Base-by-base conservation (phyloP, 306 rosid species). In the Urtica urens region DNA sequence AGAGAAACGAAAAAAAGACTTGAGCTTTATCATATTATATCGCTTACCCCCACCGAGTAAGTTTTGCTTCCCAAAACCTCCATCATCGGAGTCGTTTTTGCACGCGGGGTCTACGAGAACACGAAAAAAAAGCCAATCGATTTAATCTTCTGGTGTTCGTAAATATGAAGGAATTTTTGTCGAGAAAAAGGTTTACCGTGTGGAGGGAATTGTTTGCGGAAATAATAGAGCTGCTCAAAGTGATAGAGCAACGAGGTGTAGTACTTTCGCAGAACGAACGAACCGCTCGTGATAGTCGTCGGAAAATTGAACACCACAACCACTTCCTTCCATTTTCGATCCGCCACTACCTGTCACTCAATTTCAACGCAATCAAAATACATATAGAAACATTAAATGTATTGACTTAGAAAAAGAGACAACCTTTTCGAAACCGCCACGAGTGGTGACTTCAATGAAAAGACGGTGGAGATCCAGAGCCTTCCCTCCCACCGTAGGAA, bases 371-470 rank as follows among this genome's bases (percentile, higher is more conserved):
- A 55, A 51, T 2, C 53, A 31, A 18, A 14, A 23, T 31, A 35
- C 11, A 35, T 1, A 4, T 13, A 35, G n/a, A 16, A 35, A 14
- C 40, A 10, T 28, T 28, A 4, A 28, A 28, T 28, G 33, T 28
- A 28, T 28, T 28, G 6, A 51, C 12, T 28, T 29, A 31, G 49
- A 22, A 35, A 20, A 48, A 29, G 9, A 27, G 45, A 17, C 34
- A 65, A 82, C 96, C 96, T 82, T 87, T 59, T 79, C 87, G 48
- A 82, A 44, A 55, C 94, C 96, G 25, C 87, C 96, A 16, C 84
- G 86, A 50, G 72, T 58, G 44, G 96, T 82, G 43, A 87, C 96
- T 77, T 87, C 86, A 4, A 75, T 46, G 48, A 87, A 87, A 61
- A 82, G 92, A 56, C 57, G 63, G 71, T 82, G 66, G 10, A 87